A percentile compares a stretch with the other conserved stretches of the same genome.
Evolutionary conservation across 2,329 filamentous ascomycete genomes (phyloP).

Genomic region (Amauroascus verrucosus): DNA sequence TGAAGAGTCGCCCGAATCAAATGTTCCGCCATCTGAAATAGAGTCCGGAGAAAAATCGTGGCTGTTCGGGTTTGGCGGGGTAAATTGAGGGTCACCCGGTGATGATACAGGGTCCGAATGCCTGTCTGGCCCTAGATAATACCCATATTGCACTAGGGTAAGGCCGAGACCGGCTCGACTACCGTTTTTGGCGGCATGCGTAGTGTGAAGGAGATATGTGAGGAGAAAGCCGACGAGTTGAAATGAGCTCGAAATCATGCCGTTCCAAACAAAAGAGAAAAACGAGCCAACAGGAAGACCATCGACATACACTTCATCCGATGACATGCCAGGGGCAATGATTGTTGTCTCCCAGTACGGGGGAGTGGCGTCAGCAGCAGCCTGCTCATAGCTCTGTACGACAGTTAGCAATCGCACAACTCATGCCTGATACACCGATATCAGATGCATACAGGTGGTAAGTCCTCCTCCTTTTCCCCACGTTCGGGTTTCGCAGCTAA

Average conservation of each 20-base stretch:
- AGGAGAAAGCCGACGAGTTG: conserved; percentile 94
- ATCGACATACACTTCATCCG: conserved; percentile 93
- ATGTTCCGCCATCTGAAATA: conserved; percentile 42
- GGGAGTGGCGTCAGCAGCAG: conserved; percentile 86
- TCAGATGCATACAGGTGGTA: conserved; percentile 66
- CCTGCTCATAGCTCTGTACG: conserved; percentile 86
- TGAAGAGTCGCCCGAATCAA: conserved; percentile 16
- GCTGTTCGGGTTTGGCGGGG: conserved; percentile 74
- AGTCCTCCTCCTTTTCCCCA: conserved; percentile 73
- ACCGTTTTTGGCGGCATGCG: conserved; percentile 95
- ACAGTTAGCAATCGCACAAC: background rate
- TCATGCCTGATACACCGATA: too few relatives aligned
- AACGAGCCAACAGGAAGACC: conserved; percentile 82
- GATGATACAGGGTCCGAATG: conserved; percentile 40
- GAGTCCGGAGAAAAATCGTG: conserved; percentile 74
- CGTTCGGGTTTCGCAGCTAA: conserved; percentile 79
- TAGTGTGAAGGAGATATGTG: conserved; percentile 94
- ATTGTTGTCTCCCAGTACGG: conserved; percentile 99
- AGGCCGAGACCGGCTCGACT: conserved; percentile 89
- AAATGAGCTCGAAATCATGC: conserved; percentile 96
- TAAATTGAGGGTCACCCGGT: conserved; percentile 37
- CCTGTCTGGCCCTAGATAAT: conserved; percentile 69
- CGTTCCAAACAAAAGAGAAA: conserved; percentile 67
- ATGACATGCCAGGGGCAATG: conserved; percentile 79
- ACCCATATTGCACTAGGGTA: conserved; percentile 91